A percentile compares a stretch with the other conserved stretches of the same genome.
These are phyloP conservation scores for Phytophthora lateralis DNA, from an alignment of 352 stramenopile species.

Conservation along the genomic window DNA sequence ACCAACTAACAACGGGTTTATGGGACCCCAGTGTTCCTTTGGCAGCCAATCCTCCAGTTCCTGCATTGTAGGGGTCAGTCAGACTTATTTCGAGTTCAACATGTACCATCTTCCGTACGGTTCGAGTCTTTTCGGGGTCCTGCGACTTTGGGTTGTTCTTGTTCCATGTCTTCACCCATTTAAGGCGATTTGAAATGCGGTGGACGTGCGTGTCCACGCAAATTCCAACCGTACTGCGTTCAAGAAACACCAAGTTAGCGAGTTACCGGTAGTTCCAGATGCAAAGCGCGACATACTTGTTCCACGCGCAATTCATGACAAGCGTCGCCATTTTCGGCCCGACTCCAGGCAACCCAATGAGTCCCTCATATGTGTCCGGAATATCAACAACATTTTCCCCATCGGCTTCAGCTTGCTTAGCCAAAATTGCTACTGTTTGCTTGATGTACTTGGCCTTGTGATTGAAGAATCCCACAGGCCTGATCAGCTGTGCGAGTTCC, in stretches of 20 bases:
- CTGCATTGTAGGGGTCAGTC: constrained; percentile 25
- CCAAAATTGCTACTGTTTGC: constrained; percentile 63
- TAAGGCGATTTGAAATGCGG: constrained; percentile 95
- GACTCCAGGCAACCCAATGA: constrained; percentile 93
- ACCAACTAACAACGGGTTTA: constrained; percentile 95
- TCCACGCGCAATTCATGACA: constrained; percentile 92
- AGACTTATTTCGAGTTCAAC: neutral
- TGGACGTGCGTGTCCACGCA: constrained; percentile 98
- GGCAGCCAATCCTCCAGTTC: constrained; percentile 96
- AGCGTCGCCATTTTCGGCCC: constrained; percentile 98
- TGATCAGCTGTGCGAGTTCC: constrained; percentile 89
- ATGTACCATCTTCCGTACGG: constrained; percentile 28
- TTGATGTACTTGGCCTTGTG: constrained; percentile 97
- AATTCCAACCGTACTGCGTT: constrained; percentile 85
- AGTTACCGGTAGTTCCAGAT: neutral
- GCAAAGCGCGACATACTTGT: constrained; percentile 51
- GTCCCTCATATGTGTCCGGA: constrained; percentile 86
- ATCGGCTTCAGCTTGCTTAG: constrained; percentile 34
- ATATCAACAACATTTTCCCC: constrained; percentile 79
- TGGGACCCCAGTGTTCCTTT: constrained; percentile 82
- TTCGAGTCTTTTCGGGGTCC: constrained; percentile 93
- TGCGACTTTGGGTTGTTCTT: constrained; percentile 78
- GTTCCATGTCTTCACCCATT: constrained; percentile 93
- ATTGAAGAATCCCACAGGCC: constrained; percentile 95
- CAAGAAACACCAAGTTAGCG: neutral